phyloP scores from a whole-genome alignment of 2,329 filamentous ascomycete species.

The Colletotrichum kahawae region DNA sequence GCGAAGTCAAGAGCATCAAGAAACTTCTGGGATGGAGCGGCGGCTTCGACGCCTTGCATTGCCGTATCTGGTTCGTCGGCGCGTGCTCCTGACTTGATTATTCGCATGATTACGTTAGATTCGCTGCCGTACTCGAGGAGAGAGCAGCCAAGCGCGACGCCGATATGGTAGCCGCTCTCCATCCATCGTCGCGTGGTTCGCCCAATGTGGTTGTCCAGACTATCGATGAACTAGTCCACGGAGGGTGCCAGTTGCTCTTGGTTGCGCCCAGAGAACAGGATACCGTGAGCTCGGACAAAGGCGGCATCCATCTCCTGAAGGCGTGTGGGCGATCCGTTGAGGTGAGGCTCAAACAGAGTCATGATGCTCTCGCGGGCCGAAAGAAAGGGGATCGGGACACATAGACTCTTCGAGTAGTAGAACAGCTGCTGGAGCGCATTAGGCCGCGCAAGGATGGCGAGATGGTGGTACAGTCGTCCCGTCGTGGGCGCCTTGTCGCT shows the following conservation, averaged over 20 bases:
- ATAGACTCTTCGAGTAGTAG: conserved; percentile 74
- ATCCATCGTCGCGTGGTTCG: conserved; percentile 56
- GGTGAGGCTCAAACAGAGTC: conserved; percentile 68
- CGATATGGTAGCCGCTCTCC: conserved; percentile 59
- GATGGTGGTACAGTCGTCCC: conserved; percentile 85
- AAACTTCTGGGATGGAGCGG: no score
- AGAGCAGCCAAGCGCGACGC: conserved; percentile 57
- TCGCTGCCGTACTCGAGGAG: conserved; percentile 56
- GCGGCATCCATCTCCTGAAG: not conserved
- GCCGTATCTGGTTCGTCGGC: no score
- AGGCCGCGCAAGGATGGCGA: conserved; percentile 78
- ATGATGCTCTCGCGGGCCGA: conserved; percentile 65
- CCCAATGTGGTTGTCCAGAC: conserved; percentile 63
- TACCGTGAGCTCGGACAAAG: not conserved
- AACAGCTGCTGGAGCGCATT: conserved; percentile 74
- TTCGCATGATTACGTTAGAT: not conserved
- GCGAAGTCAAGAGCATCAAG: not conserved
- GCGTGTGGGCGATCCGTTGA: conserved; percentile 29
- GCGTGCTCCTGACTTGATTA: not conserved
- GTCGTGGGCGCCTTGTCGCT: conserved; percentile 77
- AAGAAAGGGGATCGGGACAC: conserved; percentile 68
- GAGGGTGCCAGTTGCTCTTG: not conserved
- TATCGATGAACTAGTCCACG: conserved; percentile 45
- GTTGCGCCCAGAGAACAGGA: not conserved
- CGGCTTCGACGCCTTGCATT: no score